Percentiles rank a stretch among this genome's conserved stretches.
phyloP scores from a whole-genome alignment of 1,284 basidiomycete genomes.

The Meripilus lineatus region DNA sequence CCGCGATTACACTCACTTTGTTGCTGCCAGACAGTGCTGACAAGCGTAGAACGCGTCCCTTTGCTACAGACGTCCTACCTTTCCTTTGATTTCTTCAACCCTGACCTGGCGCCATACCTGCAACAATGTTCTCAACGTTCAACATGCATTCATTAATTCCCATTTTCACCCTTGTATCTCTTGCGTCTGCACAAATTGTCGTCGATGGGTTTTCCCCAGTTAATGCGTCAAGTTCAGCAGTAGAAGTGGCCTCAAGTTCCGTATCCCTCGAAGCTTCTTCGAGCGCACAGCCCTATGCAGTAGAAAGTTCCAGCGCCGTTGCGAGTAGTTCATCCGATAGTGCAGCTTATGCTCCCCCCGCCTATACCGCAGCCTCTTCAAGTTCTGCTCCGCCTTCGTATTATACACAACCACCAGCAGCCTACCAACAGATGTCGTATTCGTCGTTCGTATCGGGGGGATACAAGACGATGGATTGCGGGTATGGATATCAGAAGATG shows the following conservation, averaged over 20 bases:
- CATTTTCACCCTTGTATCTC: constrained; percentile 51
- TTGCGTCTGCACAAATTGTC: constrained; percentile 48
- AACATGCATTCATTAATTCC: constrained; percentile 61
- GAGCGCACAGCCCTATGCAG: too few relatives aligned
- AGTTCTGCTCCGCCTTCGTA: constrained; percentile 30
- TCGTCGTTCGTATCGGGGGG: constrained; percentile 53
- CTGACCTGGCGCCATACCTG: constrained; percentile 16
- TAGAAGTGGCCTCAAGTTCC: constrained; percentile 3
- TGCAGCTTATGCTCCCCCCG: constrained; percentile 3
- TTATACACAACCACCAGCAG: constrained; percentile 39
- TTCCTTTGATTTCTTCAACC: constrained; percentile 30
- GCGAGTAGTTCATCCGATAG: constrained; percentile 8
- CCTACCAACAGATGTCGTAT: constrained; percentile 49
- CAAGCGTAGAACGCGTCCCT: constrained; percentile 69
- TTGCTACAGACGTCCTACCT: constrained; percentile 35
- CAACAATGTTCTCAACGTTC: constrained; percentile 19
- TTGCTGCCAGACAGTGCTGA: constrained; percentile 30
- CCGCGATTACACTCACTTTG: constrained; percentile 22
- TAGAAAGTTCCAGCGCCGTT: too few relatives aligned
- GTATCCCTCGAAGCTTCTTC: too few relatives aligned
- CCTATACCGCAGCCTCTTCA: constrained; percentile 11
- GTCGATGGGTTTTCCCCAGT: constrained; percentile 49
- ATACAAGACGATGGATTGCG: constrained; percentile 59
- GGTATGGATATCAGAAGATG: constrained; percentile 57
- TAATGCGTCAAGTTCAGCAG: constrained; percentile 13